Evolutionary conservation across 805 yeast genomes (phyloP).

Genomic region (Wickerhamiella cacticola): DNA sequence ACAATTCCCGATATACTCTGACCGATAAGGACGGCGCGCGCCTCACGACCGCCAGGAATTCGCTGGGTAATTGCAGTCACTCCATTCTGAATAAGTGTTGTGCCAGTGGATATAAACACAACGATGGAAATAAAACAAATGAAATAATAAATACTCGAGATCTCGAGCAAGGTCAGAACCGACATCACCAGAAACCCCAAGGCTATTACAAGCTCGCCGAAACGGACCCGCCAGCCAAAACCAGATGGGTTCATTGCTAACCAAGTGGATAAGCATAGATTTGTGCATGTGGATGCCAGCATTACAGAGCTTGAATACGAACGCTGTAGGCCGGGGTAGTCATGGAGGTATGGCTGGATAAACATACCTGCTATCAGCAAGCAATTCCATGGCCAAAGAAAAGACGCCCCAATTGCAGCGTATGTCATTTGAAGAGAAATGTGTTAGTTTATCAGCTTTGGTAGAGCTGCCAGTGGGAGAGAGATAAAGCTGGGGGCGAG

Average conservation of each 20-base stretch:
- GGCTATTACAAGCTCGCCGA: slow-evolving; percentile 51
- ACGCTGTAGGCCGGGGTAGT: slow-evolving; percentile 28
- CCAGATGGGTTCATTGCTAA: slow-evolving; percentile 58
- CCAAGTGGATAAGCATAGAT: slow-evolving; percentile 46
- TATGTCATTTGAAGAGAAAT: slow-evolving; percentile 35
- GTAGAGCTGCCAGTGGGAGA: no score
- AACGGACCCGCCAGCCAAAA: slow-evolving; percentile 43
- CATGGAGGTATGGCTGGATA: slow-evolving; percentile 49
- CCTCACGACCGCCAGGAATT: slow-evolving; percentile 19
- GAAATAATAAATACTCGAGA: slow-evolving; percentile 26
- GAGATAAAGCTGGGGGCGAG: no score
- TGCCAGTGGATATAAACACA: slow-evolving; percentile 54
- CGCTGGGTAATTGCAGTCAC: slow-evolving; percentile 75
- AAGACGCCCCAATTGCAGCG: slow-evolving; percentile 57
- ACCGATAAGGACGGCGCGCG: slow-evolving; percentile 75
- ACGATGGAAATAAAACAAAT: slow-evolving; percentile 50
- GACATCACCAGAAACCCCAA: slow-evolving; percentile 48
- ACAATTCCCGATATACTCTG: slow-evolving; percentile 90
- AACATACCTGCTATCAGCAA: slow-evolving; percentile 77
- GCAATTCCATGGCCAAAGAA: slow-evolving; percentile 96
- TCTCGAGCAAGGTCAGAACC: slow-evolving; percentile 18
- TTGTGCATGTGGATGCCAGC: slow-evolving; percentile 66
- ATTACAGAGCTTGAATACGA: slow-evolving; percentile 77
- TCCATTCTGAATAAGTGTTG: slow-evolving; percentile 81
- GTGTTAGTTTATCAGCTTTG: no score